Evolutionary conservation across 2,329 filamentous ascomycete species (phyloP), one percentile per base, ranked within the genome.

Genomic region (Eurotiales sp.): DNA sequence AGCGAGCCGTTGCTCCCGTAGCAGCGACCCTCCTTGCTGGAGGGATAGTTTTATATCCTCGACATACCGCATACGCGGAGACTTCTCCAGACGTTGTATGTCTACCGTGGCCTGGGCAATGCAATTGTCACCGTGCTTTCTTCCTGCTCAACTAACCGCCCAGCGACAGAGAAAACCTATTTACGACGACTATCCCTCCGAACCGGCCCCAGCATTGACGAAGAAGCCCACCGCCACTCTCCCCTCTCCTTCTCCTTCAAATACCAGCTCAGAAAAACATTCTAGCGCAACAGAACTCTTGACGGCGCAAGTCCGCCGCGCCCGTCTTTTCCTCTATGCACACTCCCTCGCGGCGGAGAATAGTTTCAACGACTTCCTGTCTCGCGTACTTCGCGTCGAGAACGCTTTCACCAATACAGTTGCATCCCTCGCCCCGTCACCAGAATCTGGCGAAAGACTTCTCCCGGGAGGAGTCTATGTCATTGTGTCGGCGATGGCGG

Each of bases 401-500:
- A 85, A 87, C 69, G 88, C 85, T 66, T 91, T 97, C 76, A 95
- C 92, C 62, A 82, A 81, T 71, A 97, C 93, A 55, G 73, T 99
- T 60, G 89, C 91, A 53, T 90, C 87, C 19, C 81, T 99, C 34
- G 93, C 91, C 17, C 93, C 93, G 25, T 78, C 90, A 32, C 86
- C 85, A 63, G 87, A 92, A 72, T 88, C 84, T 55, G 88, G 88
- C 68, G 93, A 99, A 78, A 84, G 85, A 66, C 80, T 99, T 51
- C 85, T 97, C 73, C 93, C 93, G 29, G 92, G 92, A 22, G 79
- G 84, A 54, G 83, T 97, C 60, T 97, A 97, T 74, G 90, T 97
- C 42, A 81, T 96, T 25, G 91, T 99, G 43, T 86, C 91, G 37
- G 85, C 89, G 62, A 96, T 99, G 91, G 89, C 93, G 30, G 93